Conservation (phyloP, 352 stramenopile genomes). For the Globisporangium rhizosaccharum region DNA sequence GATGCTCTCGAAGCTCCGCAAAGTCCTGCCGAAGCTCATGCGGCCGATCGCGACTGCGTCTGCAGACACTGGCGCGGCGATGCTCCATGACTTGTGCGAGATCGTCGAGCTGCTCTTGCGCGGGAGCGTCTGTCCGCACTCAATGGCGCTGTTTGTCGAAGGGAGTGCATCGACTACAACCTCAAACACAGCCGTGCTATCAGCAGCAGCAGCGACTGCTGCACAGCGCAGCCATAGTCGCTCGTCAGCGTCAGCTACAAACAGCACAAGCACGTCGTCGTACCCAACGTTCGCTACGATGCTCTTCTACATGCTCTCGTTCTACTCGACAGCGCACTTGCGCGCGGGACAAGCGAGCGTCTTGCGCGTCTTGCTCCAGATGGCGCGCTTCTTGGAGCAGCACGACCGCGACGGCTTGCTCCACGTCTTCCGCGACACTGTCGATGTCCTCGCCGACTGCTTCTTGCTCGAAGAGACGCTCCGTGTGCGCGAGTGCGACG, state of each 20-base stretch:
- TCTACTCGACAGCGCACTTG: constrained; percentile 44
- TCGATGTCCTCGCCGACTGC: constrained; percentile 48
- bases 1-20: constrained; percentile 63
- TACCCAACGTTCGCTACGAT: constrained; percentile 54
- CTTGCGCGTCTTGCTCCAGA: constrained; percentile 37
- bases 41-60: constrained; percentile 34
- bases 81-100: constrained; percentile 54
- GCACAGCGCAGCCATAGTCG: background rate
- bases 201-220: background rate
- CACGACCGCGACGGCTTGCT: constrained; percentile 52
- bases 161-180: background rate
- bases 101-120: constrained; percentile 43
- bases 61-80: constrained; percentile 21
- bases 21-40: constrained; percentile 67
- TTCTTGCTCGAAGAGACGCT: constrained; percentile 49
- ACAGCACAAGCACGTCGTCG: constrained; percentile 15
- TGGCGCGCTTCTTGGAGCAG: constrained; percentile 47
- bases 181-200: background rate
- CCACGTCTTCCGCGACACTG: constrained; percentile 60
- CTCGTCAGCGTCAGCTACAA: background rate
- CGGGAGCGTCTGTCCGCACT: constrained; percentile 48
- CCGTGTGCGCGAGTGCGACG: constrained; percentile 20
- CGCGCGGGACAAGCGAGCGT: constrained; percentile 36
- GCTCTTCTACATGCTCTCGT: constrained; percentile 72
- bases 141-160: constrained; percentile 54